These are phyloP conservation scores for Gynochthodes officinalis DNA, from an alignment of 257 asterid genomes.

Conservation along the genomic window DNA sequence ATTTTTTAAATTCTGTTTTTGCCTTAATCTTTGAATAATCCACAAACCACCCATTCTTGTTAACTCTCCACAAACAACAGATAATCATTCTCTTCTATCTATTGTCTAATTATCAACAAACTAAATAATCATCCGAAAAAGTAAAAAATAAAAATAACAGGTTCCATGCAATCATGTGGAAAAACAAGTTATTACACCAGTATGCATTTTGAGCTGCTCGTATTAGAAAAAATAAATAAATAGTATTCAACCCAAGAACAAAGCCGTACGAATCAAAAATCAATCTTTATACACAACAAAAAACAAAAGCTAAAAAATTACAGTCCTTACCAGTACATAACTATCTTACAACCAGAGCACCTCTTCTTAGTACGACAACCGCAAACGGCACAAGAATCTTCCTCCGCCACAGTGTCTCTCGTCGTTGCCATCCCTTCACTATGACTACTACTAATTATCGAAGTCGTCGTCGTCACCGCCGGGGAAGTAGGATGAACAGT, in stretches of 20 bases:
- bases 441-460: slow-evolving; percentile 5
- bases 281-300: background rate
- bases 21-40: too few relatives aligned
- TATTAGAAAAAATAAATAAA: background rate
- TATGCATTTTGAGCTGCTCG: background rate
- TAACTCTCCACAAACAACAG: too few relatives aligned
- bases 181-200: background rate
- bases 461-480: background rate
- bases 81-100: too few relatives aligned
- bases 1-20: too few relatives aligned
- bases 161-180: background rate
- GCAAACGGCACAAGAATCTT: slow-evolving; percentile 61
- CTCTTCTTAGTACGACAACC: slow-evolving; percentile 42
- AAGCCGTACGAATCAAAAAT: background rate
- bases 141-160: background rate
- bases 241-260: background rate
- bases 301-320: background rate
- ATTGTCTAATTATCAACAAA: too few relatives aligned
- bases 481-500: background rate
- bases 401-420: slow-evolving; percentile 26
- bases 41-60: too few relatives aligned
- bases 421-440: background rate
- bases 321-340: slow-evolving; percentile 62
- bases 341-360: slow-evolving; percentile 79
- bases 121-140: background rate